A percentile compares a stretch with the other conserved stretches of the same genome.
phyloP scores from a whole-genome alignment of 345 rosid species.

The Eucalyptus pumila region DNA sequence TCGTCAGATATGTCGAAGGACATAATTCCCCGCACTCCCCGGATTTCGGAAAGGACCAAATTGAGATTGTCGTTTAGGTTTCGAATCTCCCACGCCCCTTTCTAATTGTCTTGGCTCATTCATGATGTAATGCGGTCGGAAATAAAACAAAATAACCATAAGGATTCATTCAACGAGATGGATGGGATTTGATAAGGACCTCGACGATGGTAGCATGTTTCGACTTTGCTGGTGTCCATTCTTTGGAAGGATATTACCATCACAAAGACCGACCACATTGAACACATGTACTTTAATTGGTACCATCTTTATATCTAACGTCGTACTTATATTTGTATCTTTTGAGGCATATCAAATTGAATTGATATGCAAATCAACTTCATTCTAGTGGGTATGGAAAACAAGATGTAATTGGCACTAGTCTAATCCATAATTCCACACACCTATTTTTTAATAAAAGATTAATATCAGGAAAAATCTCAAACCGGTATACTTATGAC shows the following conservation, averaged over 20 bases:
- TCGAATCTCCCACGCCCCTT: background rate
- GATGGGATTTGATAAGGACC: background rate
- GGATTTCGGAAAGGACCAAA: background rate
- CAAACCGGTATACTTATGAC: accelerated
- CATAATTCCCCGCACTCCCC: background rate
- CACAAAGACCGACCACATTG: background rate
- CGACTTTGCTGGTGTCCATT: background rate
- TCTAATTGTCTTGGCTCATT: background rate
- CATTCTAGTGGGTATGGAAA: background rate
- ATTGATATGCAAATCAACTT: background rate
- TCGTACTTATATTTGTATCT: accelerated
- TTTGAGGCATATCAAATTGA: background rate
- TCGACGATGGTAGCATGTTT: background rate
- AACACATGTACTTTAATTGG: background rate
- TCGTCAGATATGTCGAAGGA: background rate
- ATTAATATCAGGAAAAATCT: accelerated
- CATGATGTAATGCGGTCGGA: background rate
- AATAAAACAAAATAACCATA: too few relatives aligned
- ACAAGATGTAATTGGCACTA: background rate
- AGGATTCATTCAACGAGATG: background rate
- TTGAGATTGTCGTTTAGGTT: background rate
- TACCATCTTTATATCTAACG: background rate
- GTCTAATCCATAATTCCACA: accelerated
- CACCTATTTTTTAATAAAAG: too few relatives aligned
- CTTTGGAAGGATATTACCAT: background rate